Evolutionary conservation across 176 grass and related monocot genomes (phyloP), one percentile per base, ranked within the genome.

Genomic region (Miscanthus lutarioriparius): DNA sequence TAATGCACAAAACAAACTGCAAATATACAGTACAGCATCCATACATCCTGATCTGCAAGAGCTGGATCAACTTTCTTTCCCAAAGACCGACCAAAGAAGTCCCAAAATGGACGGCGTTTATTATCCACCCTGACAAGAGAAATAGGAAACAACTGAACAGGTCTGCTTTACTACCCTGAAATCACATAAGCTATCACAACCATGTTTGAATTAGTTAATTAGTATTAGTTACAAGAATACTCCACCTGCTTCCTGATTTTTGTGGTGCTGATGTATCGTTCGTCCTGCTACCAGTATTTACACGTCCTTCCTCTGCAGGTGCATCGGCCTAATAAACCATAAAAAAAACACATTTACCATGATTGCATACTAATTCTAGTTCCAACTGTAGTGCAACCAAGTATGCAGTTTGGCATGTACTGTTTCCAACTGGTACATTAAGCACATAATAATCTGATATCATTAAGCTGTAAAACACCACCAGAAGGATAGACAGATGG

Each of bases 81-180:
- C 39, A 58, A 81, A 79, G 62, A 77, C 75, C 30, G 87, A 41
- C 91, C 86, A 81, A 94, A 82, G 27, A 86, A 72, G 58, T 83
- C 77, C 95, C 90, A 97, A 66, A 94, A 88, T 63, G 83, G 80
- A 63, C 71, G 84, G 28, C 80, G 80, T 84, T 94, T 92, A 39
- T 88, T 91, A 76, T 86, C 92, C 88, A 86, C 47, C 76, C 83
- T 89, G 77, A 82, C 28, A 73, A 30, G 65, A 83, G 4, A 82
- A 82, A 37, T 30, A 83, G n/a, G 32, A 67, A 76, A 80, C 23
- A 81, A 68, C 8, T 11, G 17, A 37, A 28, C 22, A 85, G 53
- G 13, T 44, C 67, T 84, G 84, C 61, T 81, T 16, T 22, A 70
- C 64, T 10, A 32, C 61, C 25, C 43, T 43, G n/a, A 85, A 84